Base-by-base conservation (phyloP, 2,329 filamentous ascomycete genomes). In the Microdochium trichocladiopsis region DNA sequence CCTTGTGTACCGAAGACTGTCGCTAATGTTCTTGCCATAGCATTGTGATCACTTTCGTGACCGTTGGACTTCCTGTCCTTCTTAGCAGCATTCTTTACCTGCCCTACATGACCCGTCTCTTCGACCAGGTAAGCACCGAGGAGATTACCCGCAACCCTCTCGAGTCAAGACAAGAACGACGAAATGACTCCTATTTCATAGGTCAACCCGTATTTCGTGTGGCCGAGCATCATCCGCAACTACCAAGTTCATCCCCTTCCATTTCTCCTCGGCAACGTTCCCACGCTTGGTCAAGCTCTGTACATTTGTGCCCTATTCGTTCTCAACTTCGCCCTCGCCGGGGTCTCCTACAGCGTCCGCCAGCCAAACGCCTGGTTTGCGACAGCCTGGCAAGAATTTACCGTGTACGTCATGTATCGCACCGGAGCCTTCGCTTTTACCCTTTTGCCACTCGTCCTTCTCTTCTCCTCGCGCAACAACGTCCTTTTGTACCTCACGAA, bases 291-390 rank as follows among this genome's bases (percentile, higher is more conserved):
- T 4, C 56, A 58, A 25, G 49, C 50, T 9, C 53, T 83, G 63
- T 87, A 90, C 63, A 87, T 90, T 58, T 82, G 82, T 11, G 76
- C 89, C 61, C 88, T 90, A 72, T 88, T 90, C 67, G 79, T 89
- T 28, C 66, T 89, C 54, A 87, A 90, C 52, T 24, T 59, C 36
- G 23, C 56, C 10, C 51, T 59, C 3, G 21, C 48, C 9, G 43
- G 50, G 4, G 50, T 55, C 25, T 50, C 50, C 22, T 56, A 56
- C 41, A 8, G 16, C 12, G 41, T 18, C 16, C 10, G 18, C 10
- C 12, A 22, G 41, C 31, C 50, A 22, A 16, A 50, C 41, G 22
- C 52, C 53, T 37, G 52, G 33, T 47, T 41, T 18, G 18, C 45
- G 47, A 4, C 25, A 53, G 47, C 48, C 52, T 11, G 58, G 55